Percentiles rank a stretch among this genome's conserved stretches.
phyloP scores from a whole-genome alignment of 1,284 basidiomycete species.

The Sporisorium scitamineum region DNA sequence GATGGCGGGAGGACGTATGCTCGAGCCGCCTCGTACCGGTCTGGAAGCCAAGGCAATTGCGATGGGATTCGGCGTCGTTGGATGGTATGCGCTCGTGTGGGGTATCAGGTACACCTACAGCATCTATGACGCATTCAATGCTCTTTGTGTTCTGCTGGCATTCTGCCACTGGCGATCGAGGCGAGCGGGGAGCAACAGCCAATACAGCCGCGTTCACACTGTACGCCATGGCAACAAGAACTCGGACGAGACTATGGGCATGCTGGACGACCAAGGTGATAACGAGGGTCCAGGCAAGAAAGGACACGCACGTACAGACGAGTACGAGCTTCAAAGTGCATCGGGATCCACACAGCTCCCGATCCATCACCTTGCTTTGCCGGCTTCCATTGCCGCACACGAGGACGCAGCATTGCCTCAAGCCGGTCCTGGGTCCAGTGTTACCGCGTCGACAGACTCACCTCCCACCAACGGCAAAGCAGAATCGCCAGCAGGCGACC shows the following conservation, averaged over 20 bases:
- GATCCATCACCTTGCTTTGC: slow-evolving; percentile 37
- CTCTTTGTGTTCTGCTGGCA: slow-evolving; percentile 22
- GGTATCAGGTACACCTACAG: slow-evolving; percentile 54
- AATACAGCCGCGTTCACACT: background rate
- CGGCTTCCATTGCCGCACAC: slow-evolving; percentile 7
- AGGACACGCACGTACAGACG: background rate
- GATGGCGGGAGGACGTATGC: slow-evolving; percentile 45
- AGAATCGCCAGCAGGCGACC: background rate
- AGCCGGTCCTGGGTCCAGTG: too few species aligned
- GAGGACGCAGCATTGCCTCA: background rate
- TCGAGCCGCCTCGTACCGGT: slow-evolving; percentile 26
- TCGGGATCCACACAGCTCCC: slow-evolving; percentile 17
- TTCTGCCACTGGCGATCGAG: slow-evolving; percentile 43
- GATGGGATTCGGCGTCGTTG: slow-evolving; percentile 31
- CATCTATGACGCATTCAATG: slow-evolving; percentile 45
- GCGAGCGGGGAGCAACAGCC: slow-evolving; percentile 5
- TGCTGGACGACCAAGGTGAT: slow-evolving; percentile 15
- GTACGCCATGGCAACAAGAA: slow-evolving; percentile 9
- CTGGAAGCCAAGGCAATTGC: slow-evolving; percentile 25
- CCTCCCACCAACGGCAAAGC: background rate
- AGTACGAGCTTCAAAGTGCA: slow-evolving; percentile 18
- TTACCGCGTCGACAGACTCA: background rate
- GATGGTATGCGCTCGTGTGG: slow-evolving; percentile 41
- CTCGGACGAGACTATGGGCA: slow-evolving; percentile 27
- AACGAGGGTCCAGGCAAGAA: background rate